phyloP scores from a whole-genome alignment of 2,329 filamentous ascomycete genomes.

The Aureobasidium melanogenum region DNA sequence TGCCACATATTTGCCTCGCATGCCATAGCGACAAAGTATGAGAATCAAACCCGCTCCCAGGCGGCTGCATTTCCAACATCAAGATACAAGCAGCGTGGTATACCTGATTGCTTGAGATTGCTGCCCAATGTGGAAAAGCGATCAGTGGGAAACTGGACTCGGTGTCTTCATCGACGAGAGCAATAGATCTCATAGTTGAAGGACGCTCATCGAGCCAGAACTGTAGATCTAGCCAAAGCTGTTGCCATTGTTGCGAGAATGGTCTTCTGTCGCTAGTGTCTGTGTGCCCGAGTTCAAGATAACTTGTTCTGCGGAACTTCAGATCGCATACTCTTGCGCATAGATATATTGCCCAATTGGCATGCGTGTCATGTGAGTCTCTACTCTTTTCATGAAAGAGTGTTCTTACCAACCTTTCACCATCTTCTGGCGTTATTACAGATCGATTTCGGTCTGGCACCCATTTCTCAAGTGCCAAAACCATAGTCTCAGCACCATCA shows the following conservation, averaged over 20 bases:
- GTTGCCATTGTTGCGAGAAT: not conserved
- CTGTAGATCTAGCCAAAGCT: not conserved
- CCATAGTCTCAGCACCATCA: not conserved
- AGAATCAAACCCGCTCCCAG: not conserved
- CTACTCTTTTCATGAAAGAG: not conserved
- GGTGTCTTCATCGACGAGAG: not conserved
- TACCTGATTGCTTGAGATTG: constrained; percentile 2
- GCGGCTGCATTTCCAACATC: constrained; percentile 2
- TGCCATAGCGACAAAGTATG: not conserved
- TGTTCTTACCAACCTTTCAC: not conserved
- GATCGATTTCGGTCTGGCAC: not conserved
- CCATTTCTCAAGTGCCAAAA: not conserved
- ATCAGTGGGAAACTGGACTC: not conserved
- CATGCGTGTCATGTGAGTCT: not conserved
- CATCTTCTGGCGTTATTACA: not conserved
- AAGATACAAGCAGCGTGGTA: constrained; percentile 2
- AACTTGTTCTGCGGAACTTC: not conserved
- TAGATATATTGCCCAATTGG: constrained; percentile 2
- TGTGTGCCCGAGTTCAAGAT: not conserved
- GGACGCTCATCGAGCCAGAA: constrained; percentile 3
- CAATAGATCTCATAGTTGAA: not conserved
- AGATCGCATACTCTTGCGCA: constrained; percentile 2
- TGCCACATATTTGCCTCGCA: constrained; percentile 1
- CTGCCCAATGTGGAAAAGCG: not conserved
- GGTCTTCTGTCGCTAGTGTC: not conserved